phyloP scores from a whole-genome alignment of 331 rosid genomes.

The Saraca asoca region DNA sequence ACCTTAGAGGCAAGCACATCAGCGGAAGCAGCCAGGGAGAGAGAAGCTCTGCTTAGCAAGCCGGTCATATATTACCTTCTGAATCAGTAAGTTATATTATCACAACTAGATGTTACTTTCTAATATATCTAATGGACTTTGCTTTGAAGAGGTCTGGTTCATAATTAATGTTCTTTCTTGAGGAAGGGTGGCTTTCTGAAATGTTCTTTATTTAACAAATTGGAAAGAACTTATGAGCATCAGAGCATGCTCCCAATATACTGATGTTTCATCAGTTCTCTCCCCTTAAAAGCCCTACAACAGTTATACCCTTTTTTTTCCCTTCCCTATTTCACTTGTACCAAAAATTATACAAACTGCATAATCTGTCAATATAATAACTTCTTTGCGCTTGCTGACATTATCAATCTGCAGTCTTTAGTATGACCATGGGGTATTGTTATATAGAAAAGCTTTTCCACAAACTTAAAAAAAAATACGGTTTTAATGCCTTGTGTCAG shows the following conservation, averaged over 20 bases:
- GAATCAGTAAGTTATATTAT: conserved; percentile 65
- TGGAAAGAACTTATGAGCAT: neutral
- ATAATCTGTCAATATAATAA: conserved; percentile 23
- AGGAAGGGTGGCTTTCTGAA: neutral
- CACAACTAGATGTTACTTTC: conserved; percentile 23
- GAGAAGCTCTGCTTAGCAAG: conserved; percentile 92
- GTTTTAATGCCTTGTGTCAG: conserved; percentile 24
- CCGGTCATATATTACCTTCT: conserved; percentile 72
- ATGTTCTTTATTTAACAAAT: neutral
- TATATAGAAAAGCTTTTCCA: conserved; percentile 21
- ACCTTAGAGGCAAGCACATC: conserved; percentile 75
- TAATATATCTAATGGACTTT: conserved; percentile 14
- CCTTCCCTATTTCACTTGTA: neutral
- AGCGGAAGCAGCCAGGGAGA: conserved; percentile 91
- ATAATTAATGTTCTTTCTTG: conserved; percentile 9
- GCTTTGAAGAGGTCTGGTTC: conserved; percentile 2
- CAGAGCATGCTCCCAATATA: neutral
- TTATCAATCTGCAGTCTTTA: conserved; percentile 10
- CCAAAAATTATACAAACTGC: conserved; percentile 2
- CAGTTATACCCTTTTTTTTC: neutral
- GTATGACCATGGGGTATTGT: conserved; percentile 15
- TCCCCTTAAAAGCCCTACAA: neutral
- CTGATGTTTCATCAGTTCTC: conserved; percentile 19
- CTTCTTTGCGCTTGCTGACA: conserved; percentile 2
- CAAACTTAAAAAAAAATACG: conserved; percentile 11